Evolutionary conservation across 2,329 filamentous ascomycete species (phyloP).

Genomic region (Aspergillus sp.): DNA sequence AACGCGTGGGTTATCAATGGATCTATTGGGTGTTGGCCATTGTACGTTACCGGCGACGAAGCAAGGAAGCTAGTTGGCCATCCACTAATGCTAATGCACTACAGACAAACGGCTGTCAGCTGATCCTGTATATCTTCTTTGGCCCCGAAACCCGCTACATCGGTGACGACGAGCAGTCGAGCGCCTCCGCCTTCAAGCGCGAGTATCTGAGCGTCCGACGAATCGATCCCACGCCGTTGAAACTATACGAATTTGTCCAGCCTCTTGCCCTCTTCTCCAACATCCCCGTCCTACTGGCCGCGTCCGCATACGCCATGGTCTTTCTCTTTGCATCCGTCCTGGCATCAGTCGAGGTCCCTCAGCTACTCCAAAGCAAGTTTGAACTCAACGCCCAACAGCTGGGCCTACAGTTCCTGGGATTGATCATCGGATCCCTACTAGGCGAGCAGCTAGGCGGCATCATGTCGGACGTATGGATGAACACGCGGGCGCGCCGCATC

Average conservation of each 20-base stretch:
- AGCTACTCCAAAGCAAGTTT: constrained; percentile 57
- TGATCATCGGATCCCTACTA: constrained; percentile 58
- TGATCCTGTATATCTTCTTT: constrained; percentile 55
- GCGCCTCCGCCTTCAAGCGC: constrained; percentile 32
- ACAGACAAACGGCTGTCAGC: constrained; percentile 54
- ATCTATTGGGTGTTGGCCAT: constrained; percentile 59
- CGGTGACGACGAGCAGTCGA: constrained; percentile 15
- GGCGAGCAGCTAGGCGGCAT: constrained; percentile 60
- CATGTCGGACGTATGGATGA: constrained; percentile 58
- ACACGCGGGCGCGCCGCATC: constrained; percentile 27
- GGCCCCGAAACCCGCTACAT: constrained; percentile 55
- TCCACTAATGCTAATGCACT: neutral
- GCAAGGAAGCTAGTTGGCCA: constrained; percentile 11
- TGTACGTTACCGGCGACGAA: constrained; percentile 28
- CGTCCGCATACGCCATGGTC: constrained; percentile 55
- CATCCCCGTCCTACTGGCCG: constrained; percentile 51
- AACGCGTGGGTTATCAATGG: constrained; percentile 55
- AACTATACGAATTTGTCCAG: constrained; percentile 50
- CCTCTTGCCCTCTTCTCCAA: constrained; percentile 49
- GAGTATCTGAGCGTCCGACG: constrained; percentile 46
- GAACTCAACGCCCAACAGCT: constrained; percentile 58
- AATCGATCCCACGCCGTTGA: constrained; percentile 53
- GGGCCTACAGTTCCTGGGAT: constrained; percentile 57
- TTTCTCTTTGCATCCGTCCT: constrained; percentile 57
- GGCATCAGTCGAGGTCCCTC: constrained; percentile 59